Evolutionary conservation across 2,329 filamentous ascomycete genomes (phyloP).

Genomic region (Sporothrix brunneoviolacea): DNA sequence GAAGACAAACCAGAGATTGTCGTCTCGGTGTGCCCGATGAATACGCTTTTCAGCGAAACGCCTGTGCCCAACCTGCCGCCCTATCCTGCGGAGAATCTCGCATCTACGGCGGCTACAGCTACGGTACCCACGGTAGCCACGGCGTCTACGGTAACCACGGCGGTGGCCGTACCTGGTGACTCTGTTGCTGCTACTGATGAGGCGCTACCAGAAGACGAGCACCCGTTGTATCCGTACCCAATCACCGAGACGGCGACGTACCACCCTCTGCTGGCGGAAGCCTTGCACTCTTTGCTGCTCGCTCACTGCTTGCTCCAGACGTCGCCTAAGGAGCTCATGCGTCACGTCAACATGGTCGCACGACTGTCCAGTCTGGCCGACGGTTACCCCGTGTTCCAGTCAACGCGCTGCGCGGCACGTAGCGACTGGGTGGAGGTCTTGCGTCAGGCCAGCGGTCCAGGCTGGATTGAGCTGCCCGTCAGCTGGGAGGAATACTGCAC

Average conservation of each 20-base stretch:
- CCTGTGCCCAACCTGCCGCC: slow-evolving; percentile 61
- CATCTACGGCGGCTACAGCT: slow-evolving; percentile 43
- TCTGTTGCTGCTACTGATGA: too few species aligned
- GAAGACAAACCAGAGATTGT: slow-evolving; percentile 15
- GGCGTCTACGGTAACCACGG: too few species aligned
- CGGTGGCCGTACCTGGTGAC: too few species aligned
- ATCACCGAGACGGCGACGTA: slow-evolving; percentile 61
- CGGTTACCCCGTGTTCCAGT: slow-evolving; percentile 74
- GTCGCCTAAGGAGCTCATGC: slow-evolving; percentile 66
- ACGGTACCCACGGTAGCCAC: too few species aligned
- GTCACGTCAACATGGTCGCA: slow-evolving; percentile 76
- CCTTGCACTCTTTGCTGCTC: slow-evolving; percentile 69
- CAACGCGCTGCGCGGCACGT: slow-evolving; percentile 62
- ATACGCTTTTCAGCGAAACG: slow-evolving; percentile 63
- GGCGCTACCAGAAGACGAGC: too few species aligned
- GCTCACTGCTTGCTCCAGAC: slow-evolving; percentile 77
- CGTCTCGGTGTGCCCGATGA: slow-evolving; percentile 38
- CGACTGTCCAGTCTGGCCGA: slow-evolving; percentile 67
- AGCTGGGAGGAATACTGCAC: slow-evolving; percentile 1
- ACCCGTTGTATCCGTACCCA: slow-evolving; percentile 49
- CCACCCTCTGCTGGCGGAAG: slow-evolving; percentile 73
- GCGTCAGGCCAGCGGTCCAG: slow-evolving; percentile 39
- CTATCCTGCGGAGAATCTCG: slow-evolving; percentile 47
- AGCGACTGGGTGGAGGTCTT: slow-evolving; percentile 77
- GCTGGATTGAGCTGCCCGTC: slow-evolving; percentile 25